Evolutionary conservation across 257 asterid genomes (phyloP).

Genomic region (Salvia splendens): DNA sequence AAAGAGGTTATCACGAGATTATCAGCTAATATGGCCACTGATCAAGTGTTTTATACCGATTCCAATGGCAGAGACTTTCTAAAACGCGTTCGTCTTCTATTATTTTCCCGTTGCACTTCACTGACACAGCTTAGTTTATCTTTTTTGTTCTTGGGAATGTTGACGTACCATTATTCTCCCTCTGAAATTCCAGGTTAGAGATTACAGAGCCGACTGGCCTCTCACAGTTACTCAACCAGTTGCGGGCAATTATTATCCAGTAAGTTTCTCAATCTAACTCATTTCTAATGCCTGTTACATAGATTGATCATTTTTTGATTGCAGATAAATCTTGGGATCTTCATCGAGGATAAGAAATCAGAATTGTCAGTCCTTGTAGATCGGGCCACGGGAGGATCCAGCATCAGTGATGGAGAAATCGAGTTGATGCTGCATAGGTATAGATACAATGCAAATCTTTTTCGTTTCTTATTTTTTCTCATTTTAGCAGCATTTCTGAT

Average conservation of each 20-base stretch:
- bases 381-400: slow-evolving; percentile 85
- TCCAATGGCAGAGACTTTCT: slow-evolving; percentile 93
- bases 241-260: slow-evolving; percentile 94
- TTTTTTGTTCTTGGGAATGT: neutral
- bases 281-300: slow-evolving; percentile 9
- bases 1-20: slow-evolving; percentile 84
- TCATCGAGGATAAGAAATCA: slow-evolving; percentile 54
- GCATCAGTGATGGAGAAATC: slow-evolving; percentile 78
- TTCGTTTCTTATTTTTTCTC: slow-evolving; percentile 13
- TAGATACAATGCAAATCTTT: slow-evolving; percentile 3
- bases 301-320: slow-evolving; percentile 16
- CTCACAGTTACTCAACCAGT: slow-evolving; percentile 83
- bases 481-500: slow-evolving; percentile 11
- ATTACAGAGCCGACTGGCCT: slow-evolving; percentile 79
- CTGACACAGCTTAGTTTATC: slow-evolving; percentile 7
- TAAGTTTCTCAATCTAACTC: slow-evolving; percentile 38
- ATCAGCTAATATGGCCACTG: slow-evolving; percentile 67
- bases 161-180: slow-evolving; percentile 21
- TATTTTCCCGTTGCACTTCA: slow-evolving; percentile 2
- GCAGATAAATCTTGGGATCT: slow-evolving; percentile 80
- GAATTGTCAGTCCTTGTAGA: slow-evolving; percentile 85
- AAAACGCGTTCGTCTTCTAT: slow-evolving; percentile 57
- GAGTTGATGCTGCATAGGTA: slow-evolving; percentile 92
- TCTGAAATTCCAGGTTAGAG: slow-evolving; percentile 62
- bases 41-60: slow-evolving; percentile 73